Evolutionary conservation across 352 stramenopile genomes (phyloP).

Genomic region (Phytopythium ostracodes): DNA sequence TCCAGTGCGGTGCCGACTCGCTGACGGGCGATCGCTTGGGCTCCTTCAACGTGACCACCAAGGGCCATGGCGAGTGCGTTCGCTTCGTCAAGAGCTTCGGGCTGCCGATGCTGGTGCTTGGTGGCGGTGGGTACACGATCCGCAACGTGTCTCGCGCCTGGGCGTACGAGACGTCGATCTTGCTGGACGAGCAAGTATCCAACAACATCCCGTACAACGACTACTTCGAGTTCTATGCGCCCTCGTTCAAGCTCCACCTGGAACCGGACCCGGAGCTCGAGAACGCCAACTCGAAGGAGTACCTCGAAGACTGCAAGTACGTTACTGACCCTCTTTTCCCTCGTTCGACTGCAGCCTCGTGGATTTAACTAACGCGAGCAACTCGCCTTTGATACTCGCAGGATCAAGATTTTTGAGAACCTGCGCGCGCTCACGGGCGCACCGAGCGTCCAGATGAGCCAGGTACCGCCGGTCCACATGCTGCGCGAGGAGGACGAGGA

Average conservation of each 20-base stretch:
- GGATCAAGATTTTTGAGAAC: slow-evolving; percentile 84
- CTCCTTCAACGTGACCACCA: slow-evolving; percentile 97
- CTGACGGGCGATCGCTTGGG: slow-evolving; percentile 96
- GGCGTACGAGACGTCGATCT: slow-evolving; percentile 97
- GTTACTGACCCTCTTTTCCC: slow-evolving; percentile 3
- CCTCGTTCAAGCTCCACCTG: slow-evolving; percentile 83
- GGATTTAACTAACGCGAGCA: slow-evolving; percentile 3
- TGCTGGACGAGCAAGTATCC: slow-evolving; percentile 76
- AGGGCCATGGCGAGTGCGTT: slow-evolving; percentile 72
- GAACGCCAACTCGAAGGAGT: slow-evolving; percentile 79
- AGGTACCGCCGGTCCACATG: slow-evolving; percentile 65
- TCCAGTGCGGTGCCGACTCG: slow-evolving; percentile 98
- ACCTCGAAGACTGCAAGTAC: slow-evolving; percentile 85
- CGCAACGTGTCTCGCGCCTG: slow-evolving; percentile 91
- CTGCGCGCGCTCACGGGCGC: slow-evolving; percentile 64
- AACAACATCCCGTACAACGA: slow-evolving; percentile 86
- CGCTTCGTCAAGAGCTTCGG: slow-evolving; percentile 88
- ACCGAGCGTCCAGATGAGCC: slow-evolving; percentile 79
- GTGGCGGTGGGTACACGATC: slow-evolving; percentile 84
- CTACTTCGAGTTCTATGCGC: slow-evolving; percentile 84
- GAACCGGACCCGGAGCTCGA: slow-evolving; percentile 74
- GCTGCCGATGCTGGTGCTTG: slow-evolving; percentile 79
- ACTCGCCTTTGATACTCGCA: slow-evolving; percentile 15
- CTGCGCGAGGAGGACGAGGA: slow-evolving; percentile 82
- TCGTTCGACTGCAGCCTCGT: not conserved